Evolutionary conservation across 2,329 filamentous ascomycete species (phyloP), one percentile per base, ranked within the genome.

Genomic region (Graphiopsis chlorocephala): DNA sequence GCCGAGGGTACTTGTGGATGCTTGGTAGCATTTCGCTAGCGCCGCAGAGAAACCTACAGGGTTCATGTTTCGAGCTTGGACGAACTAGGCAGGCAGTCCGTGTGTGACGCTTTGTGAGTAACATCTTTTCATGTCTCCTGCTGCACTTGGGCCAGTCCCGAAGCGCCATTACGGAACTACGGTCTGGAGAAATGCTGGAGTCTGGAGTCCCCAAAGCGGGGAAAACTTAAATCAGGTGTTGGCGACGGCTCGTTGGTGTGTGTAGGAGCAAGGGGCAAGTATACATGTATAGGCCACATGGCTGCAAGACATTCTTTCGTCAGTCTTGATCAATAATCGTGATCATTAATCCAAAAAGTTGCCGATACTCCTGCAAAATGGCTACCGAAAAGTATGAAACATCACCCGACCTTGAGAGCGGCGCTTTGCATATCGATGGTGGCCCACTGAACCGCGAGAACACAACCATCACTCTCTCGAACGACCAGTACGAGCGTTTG

Each of bases 401-500:
- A 20, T 35, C 45, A 14, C 59, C 45, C 7, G 62, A 59, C 10
- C 53, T 64, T 26, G 62, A 64, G 45, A 59, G 53, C 29, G 53
- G 28, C 8, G 47, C 28, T 8, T 45, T 45, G 38, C 62, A 64
- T 26, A 45, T 64, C 12, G 53, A 64, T 35, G 62, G 56, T 15
- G 56, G 23, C 15, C 68, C 69, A 11, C 66, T 73, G n/a, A 64
- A 50, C 23, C 68, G 71, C 28, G 66, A 71, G n/a, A 66, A 71
- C 42, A 73, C 72, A 2, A 45, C 62, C 5, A 68, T 71, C 25
- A 68, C 68, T 10, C 66, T 74, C 12, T 69, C 56, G 12, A 58
- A 67, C 14, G 72, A 72, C 29, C 70, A 73, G 63, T 73, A 73
- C 61, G 72, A 73, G 47, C 62, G 69, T 20, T 52, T 72, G 42